Conservation (phyloP, 1,139 yeast genomes). For the Casaregolazyma suthepensis region DNA sequence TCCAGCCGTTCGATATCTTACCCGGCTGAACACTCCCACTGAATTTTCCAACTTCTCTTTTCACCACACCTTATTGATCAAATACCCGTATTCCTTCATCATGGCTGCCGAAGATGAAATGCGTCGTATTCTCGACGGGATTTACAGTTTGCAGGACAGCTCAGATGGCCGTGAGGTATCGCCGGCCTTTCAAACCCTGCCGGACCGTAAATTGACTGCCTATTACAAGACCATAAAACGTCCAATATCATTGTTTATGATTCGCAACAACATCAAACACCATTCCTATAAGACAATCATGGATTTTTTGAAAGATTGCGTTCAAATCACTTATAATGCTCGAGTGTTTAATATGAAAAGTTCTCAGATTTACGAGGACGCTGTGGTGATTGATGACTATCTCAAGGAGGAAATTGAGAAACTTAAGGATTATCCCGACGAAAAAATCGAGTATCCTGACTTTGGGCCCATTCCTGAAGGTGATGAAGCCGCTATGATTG, state of each 20-base stretch:
- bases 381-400: constrained; percentile 60
- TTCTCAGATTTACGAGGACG: constrained; percentile 64
- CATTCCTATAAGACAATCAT: constrained; percentile 53
- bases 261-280: constrained; percentile 44
- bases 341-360: constrained; percentile 70
- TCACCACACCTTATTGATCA: not conserved
- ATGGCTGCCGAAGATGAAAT: constrained; percentile 12
- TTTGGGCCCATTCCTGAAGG: constrained; percentile 61
- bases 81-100: constrained; percentile 1
- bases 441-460: constrained; percentile 52
- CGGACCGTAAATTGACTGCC: constrained; percentile 38
- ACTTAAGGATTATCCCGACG: constrained; percentile 36
- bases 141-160: constrained; percentile 27
- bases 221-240: constrained; percentile 43
- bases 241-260: constrained; percentile 44
- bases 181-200: constrained; percentile 42
- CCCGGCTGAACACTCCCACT: no score
- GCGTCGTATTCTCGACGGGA: constrained; percentile 30
- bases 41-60: not conserved
- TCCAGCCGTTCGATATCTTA: no score
- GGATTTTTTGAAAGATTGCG: constrained; percentile 68
- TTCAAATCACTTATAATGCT: constrained; percentile 87
- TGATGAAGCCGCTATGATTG: constrained; percentile 19
- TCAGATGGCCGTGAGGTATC: constrained; percentile 29
- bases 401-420: constrained; percentile 52